phyloP scores from a whole-genome alignment of 2,329 filamentous ascomycete genomes.

The Sarocladium kiliense region DNA sequence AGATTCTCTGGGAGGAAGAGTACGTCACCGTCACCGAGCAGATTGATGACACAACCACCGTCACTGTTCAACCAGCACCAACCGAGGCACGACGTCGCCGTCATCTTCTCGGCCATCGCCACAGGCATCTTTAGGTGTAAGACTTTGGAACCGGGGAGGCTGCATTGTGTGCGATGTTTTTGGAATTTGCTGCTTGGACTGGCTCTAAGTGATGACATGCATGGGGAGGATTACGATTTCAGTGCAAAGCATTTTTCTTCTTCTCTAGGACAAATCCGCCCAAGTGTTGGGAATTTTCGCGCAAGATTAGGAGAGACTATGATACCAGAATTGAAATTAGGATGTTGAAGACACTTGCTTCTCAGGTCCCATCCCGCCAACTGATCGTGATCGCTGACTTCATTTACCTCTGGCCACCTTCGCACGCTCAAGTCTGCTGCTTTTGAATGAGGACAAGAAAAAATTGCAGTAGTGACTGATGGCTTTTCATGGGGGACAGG shows the following conservation, averaged over 20 bases:
- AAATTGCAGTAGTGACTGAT: not conserved
- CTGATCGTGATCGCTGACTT: not conserved
- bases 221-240: slow-evolving; percentile 27
- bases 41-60: slow-evolving; percentile 33
- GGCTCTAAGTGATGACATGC: slow-evolving; percentile 26
- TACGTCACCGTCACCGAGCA: slow-evolving; percentile 47
- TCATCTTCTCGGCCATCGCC: slow-evolving; percentile 35
- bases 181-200: slow-evolving; percentile 22
- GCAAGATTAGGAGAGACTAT: slow-evolving; percentile 27
- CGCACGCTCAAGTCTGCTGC: not conserved
- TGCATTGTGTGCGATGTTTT: slow-evolving; percentile 9
- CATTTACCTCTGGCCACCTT: too few species aligned
- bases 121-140: slow-evolving; percentile 20
- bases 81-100: slow-evolving; percentile 20
- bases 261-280: slow-evolving; percentile 22
- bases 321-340: slow-evolving; percentile 17
- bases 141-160: not conserved
- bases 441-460: not conserved
- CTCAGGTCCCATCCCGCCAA: not conserved
- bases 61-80: slow-evolving; percentile 26
- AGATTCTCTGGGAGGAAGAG: slow-evolving; percentile 54
- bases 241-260: slow-evolving; percentile 21
- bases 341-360: not conserved
- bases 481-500: not conserved
- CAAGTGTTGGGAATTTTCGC: slow-evolving; percentile 19